Conservation (phyloP, 495 filamentous ascomycete genomes). For the Mycothermus thermophilus region DNA sequence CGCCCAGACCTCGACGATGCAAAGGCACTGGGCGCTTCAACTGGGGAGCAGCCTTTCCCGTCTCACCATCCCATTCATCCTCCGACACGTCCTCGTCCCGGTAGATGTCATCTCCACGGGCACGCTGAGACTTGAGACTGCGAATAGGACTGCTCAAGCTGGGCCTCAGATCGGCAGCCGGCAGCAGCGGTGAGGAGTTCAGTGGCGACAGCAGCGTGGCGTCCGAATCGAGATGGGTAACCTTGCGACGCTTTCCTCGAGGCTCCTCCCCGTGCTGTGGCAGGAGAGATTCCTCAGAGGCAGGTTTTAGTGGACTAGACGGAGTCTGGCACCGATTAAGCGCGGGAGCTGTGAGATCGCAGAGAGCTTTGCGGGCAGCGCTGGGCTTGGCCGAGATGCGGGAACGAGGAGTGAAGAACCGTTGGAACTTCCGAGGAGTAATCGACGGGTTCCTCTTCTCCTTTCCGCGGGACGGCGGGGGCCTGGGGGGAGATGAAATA, state of each 20-base stretch:
- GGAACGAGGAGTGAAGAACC: constrained; percentile 68
- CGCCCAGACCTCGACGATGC: constrained; percentile 25
- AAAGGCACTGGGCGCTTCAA: constrained; percentile 18
- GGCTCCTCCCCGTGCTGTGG: constrained; percentile 8
- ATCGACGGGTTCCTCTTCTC: constrained; percentile 41
- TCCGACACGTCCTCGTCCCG: constrained; percentile 18
- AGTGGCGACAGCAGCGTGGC: constrained; percentile 14
- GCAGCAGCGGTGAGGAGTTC: constrained; percentile 13
- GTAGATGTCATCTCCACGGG: constrained; percentile 12
- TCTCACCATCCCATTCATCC: constrained; percentile 14
- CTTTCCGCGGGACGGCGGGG: constrained; percentile 21
- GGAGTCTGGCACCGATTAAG: constrained; percentile 43
- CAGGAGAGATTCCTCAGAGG: constrained; percentile 21
- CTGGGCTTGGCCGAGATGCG: constrained; percentile 32
- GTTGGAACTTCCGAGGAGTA: constrained; percentile 59
- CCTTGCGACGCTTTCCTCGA: constrained; percentile 28
- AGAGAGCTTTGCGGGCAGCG: constrained; percentile 49
- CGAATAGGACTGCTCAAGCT: constrained; percentile 25
- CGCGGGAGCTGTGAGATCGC: constrained; percentile 51
- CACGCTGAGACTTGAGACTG: constrained; percentile 19
- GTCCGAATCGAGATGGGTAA: constrained; percentile 16
- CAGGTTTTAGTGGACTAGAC: constrained; percentile 31
- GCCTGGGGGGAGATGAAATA: constrained; percentile 26
- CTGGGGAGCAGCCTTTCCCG: background rate
- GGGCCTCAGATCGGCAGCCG: constrained; percentile 15